A percentile compares a stretch with the other conserved stretches of the same genome.
Evolutionary conservation across 306 rosid genomes (phyloP).

Genomic region (Dryas drummondii): DNA sequence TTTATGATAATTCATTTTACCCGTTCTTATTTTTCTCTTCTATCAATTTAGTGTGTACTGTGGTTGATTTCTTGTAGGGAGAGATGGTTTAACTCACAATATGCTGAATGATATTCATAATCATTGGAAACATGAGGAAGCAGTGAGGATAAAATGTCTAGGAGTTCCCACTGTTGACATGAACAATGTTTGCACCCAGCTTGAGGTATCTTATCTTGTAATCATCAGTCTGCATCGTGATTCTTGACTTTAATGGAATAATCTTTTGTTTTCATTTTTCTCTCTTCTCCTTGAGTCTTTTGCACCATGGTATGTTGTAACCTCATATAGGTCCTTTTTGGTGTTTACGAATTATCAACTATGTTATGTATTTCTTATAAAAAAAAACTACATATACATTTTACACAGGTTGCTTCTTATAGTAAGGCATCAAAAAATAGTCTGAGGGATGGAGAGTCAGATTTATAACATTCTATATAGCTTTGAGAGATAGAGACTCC

Average conservation of each 20-base stretch:
- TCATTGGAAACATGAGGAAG: conserved; percentile 79
- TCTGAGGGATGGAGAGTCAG: no score
- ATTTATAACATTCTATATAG: no score
- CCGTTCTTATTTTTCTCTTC: conserved; percentile 4
- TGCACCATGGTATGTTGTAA: neutral
- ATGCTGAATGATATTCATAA: conserved; percentile 84
- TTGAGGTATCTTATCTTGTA: conserved; percentile 51
- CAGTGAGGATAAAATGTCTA: conserved; percentile 81
- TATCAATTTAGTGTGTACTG: neutral
- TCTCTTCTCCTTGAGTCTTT: neutral
- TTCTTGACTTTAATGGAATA: neutral
- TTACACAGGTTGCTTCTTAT: neutral
- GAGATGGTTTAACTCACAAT: conserved; percentile 96
- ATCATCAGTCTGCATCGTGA: conserved; percentile 10
- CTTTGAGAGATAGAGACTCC: no score
- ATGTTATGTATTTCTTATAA: neutral
- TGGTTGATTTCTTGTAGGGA: conserved; percentile 48
- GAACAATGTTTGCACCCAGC: conserved; percentile 79
- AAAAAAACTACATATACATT: no score
- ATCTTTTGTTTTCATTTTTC: neutral
- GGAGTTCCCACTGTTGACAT: conserved; percentile 96
- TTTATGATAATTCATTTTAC: neutral
- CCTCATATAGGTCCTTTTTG: neutral
- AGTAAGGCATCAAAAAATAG: no score
- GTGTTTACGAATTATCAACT: neutral